phyloP scores from a whole-genome alignment of 2,329 filamentous ascomycete genomes.

The Colletotrichum truncatum region DNA sequence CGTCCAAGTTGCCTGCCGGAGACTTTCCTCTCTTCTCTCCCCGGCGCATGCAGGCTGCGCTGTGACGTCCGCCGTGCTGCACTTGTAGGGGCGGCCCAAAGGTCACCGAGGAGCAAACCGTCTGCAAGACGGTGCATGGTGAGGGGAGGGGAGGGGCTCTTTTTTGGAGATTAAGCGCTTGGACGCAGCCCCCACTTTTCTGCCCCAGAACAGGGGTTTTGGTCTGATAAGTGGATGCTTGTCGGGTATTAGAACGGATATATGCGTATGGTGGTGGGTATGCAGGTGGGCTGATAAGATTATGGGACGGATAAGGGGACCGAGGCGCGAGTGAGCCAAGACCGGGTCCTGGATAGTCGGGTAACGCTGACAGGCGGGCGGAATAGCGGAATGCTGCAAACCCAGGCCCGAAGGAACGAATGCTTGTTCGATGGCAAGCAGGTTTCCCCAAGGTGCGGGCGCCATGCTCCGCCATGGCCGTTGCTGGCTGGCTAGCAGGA shows the following conservation, averaged over 20 bases:
- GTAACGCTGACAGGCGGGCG: background rate
- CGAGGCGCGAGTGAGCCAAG: constrained; percentile 6
- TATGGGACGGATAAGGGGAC: constrained; percentile 25
- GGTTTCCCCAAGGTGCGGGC: background rate
- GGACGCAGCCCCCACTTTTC: background rate
- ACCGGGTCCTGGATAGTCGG: constrained; percentile 5
- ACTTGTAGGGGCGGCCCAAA: background rate
- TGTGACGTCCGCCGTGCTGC: constrained; percentile 12
- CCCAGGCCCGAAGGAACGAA: background rate
- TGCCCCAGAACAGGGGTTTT: background rate
- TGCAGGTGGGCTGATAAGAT: constrained; percentile 12
- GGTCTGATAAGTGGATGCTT: constrained; percentile 14
- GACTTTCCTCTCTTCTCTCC: background rate
- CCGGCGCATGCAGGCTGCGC: constrained; percentile 1
- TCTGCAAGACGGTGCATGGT: background rate
- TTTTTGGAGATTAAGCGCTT: background rate
- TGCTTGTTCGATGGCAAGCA: background rate
- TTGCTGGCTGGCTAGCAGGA: background rate
- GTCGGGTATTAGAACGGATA: constrained; percentile 28
- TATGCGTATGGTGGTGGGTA: constrained; percentile 8
- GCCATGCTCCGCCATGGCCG: background rate
- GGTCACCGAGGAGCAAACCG: background rate
- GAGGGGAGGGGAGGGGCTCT: background rate
- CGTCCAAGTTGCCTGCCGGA: constrained; percentile 6
- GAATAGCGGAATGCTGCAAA: background rate